A percentile compares a stretch with the other conserved stretches of the same genome.
phyloP scores from a whole-genome alignment of 441 rosid species.

The Jatropha multifida region DNA sequence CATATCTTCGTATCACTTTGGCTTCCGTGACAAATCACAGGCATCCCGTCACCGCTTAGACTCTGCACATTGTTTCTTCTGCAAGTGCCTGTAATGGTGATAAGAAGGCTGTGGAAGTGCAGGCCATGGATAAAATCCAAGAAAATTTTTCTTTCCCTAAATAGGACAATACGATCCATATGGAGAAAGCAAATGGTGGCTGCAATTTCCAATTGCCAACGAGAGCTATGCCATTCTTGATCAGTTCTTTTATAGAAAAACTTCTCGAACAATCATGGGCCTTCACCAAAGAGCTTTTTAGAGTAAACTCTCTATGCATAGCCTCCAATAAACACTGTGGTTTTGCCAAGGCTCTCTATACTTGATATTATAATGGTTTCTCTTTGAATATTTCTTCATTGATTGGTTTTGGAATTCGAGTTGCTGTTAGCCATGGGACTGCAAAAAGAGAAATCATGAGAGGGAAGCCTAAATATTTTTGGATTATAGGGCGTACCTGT shows the following conservation, averaged over 20 bases:
- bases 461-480: too few relatives aligned
- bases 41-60: slow-evolving; percentile 5
- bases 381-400: background rate
- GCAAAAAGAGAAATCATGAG: background rate
- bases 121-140: background rate
- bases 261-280: slow-evolving; percentile 19
- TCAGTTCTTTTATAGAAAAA: slow-evolving; percentile 10
- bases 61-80: background rate
- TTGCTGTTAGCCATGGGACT: background rate
- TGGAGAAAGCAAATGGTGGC: slow-evolving; percentile 8
- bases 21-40: slow-evolving; percentile 9
- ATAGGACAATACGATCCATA: background rate
- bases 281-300: slow-evolving; percentile 15
- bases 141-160: background rate
- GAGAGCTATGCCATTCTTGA: background rate
- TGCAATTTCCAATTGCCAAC: background rate
- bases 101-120: background rate
- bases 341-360: slow-evolving; percentile 18
- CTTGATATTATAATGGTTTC: background rate
- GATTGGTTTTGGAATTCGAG: background rate
- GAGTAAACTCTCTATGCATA: slow-evolving; percentile 16
- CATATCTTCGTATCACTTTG: background rate
- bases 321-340: slow-evolving; percentile 11
- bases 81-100: background rate
- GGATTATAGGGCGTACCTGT: too few relatives aligned